These are phyloP conservation scores for Metschnikowia anglica DNA, from an alignment of 805 yeast species.

Conservation along the genomic window DNA sequence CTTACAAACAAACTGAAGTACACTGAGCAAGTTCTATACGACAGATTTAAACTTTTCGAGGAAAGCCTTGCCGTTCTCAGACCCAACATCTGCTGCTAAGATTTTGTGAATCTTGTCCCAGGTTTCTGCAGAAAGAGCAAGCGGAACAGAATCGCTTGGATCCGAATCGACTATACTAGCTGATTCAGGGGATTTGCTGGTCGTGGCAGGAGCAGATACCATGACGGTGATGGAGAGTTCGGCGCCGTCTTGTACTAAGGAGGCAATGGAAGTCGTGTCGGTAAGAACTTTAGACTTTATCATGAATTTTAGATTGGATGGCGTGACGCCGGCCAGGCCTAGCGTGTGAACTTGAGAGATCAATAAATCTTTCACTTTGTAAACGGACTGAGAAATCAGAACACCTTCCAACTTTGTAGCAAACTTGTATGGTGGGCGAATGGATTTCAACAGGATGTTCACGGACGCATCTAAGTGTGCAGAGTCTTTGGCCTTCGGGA, in stretches of 20 bases:
- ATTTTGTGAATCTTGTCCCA: slow-evolving; percentile 45
- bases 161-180: slow-evolving; percentile 2
- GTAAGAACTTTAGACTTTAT: slow-evolving; percentile 62
- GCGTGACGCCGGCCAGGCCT: slow-evolving; percentile 27
- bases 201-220: slow-evolving; percentile 20
- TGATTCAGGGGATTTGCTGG: background rate
- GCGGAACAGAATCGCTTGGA: slow-evolving; percentile 10
- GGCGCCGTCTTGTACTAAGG: slow-evolving; percentile 19
- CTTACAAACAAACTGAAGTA: background rate
- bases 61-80: slow-evolving; percentile 24
- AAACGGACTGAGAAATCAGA: slow-evolving; percentile 30
- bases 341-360: slow-evolving; percentile 30
- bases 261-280: slow-evolving; percentile 45
- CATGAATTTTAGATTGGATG: slow-evolving; percentile 49
- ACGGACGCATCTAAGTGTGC: slow-evolving; percentile 13
- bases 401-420: slow-evolving; percentile 27
- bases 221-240: slow-evolving; percentile 17
- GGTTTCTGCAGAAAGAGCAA: slow-evolving; percentile 26
- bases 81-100: slow-evolving; percentile 33
- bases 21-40: background rate
- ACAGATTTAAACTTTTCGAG: slow-evolving; percentile 28
- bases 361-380: slow-evolving; percentile 39
- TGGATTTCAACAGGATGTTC: slow-evolving; percentile 53
- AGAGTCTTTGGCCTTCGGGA: slow-evolving; percentile 22
- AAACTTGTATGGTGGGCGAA: slow-evolving; percentile 70